Evolutionary conservation across 345 rosid species (phyloP).

Genomic region (Geranium brycei): DNA sequence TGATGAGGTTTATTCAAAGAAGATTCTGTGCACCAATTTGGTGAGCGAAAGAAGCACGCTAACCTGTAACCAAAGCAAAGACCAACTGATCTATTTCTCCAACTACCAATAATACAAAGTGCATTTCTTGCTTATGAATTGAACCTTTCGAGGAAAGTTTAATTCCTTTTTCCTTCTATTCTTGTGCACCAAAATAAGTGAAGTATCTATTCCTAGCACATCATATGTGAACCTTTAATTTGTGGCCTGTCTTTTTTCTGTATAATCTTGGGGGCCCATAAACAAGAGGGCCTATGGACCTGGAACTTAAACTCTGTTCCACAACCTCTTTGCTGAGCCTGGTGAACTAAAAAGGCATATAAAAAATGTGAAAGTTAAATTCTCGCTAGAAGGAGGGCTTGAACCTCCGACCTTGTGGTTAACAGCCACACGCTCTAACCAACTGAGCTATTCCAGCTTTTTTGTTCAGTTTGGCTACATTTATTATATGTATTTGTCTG

Average conservation of each 20-base stretch:
- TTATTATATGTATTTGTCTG: no score
- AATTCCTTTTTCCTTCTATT: not conserved
- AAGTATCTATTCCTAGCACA: no score
- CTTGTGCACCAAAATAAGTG: no score
- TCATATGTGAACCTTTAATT: no score
- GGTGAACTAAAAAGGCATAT: no score
- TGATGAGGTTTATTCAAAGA: not conserved
- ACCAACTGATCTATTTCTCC: no score
- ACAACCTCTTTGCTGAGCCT: no score
- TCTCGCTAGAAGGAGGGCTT: constrained; percentile 44
- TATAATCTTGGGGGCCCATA: no score
- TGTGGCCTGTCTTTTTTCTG: not conserved
- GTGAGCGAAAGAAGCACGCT: not conserved
- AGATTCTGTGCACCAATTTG: not conserved
- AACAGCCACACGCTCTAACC: constrained; percentile 63
- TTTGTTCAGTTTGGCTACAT: not conserved
- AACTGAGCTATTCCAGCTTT: constrained; percentile 49
- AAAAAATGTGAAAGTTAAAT: not conserved
- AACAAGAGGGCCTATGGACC: no score
- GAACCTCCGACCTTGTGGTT: constrained; percentile 71
- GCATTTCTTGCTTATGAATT: no score
- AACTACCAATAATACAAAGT: no score
- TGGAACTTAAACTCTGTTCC: no score
- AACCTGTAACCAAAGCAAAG: not conserved
- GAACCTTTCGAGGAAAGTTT: not conserved